Base-by-base conservation (phyloP, 306 rosid genomes). In the Dicorynia guianensis region DNA sequence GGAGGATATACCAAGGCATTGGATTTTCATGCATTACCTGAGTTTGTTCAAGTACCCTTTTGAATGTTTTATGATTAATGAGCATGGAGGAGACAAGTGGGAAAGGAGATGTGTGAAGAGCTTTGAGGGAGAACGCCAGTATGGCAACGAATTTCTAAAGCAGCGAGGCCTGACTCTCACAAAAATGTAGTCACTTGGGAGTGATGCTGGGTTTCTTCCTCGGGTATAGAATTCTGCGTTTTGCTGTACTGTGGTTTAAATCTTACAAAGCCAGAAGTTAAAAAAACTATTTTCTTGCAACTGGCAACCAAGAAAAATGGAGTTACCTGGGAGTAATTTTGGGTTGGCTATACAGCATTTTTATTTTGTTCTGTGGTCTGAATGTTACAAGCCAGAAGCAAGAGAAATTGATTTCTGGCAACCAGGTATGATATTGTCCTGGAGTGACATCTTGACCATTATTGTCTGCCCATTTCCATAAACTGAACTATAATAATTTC, bases 11-110 rank as follows among this genome's bases (percentile, higher is more conserved):
- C 86, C 89, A 8, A 82, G 62, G 47, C 79, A 72, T 65, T 82
- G 89, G 89, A 76, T 82, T 62, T 82, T 79, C 75, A 76, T 85
- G 86, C 86, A 85, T 47, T 79, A 79, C 60, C 72, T 86, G 74
- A 86, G 87, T 17, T 50, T 79, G 53, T 82, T 72, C 14, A 85
- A 79, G 82, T 85, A 85, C 80, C 86, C 79, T 48, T 77, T 86
- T 69, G 87, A 86, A 80, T 82, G 89, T n/a, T 82, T 80, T 12
- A 47, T 86, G 44, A 78, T 86, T 20, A 79, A 85, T 63, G 87
- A 82, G 57, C 76, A 68, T 54, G 87, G 84, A 15, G 84, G 86
- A 48, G 67, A 62, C 11, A 59, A 60, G 15, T 59, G 74, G 5
- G 64, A 58, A 67, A 71, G 47, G 14, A 66, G 78, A 42, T 82